These are phyloP conservation scores for Penicillium griseofulvum DNA, from an alignment of 2,329 filamentous ascomycete genomes.

Conservation along the genomic window DNA sequence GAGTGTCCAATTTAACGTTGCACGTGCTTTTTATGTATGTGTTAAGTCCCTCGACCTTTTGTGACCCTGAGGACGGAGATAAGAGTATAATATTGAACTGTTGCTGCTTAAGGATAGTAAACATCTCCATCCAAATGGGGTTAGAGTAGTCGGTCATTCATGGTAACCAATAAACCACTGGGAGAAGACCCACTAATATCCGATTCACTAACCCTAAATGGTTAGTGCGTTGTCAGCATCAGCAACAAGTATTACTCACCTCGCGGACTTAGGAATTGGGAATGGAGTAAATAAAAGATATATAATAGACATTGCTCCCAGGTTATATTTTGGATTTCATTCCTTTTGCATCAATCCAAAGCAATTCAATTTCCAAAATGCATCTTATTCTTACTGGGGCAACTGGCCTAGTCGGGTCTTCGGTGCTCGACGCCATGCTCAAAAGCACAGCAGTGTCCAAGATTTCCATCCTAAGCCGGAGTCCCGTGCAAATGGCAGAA, in stretches of 20 bases:
- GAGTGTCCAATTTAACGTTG: no score
- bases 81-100: no score
- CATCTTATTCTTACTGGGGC: constrained; percentile 65
- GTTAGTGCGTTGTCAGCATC: neutral
- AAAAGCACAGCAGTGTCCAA: constrained; percentile 13
- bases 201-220: neutral
- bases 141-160: neutral
- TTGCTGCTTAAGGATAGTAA: no score
- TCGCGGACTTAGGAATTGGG: neutral
- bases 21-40: no score
- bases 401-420: constrained; percentile 64
- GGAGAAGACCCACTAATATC: fast-evolving
- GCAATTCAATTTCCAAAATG: constrained; percentile 15
- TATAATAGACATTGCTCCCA: neutral
- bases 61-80: no score
- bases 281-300: neutral
- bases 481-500: constrained; percentile 63
- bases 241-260: neutral
- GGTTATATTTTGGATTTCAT: fast-evolving
- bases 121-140: neutral
- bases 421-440: constrained; percentile 62
- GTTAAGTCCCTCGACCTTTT: no score
- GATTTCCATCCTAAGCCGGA: constrained; percentile 66
- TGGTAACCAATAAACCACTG: neutral
- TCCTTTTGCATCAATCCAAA: neutral